These are phyloP conservation scores for Eucalyptus leucophloia DNA, from an alignment of 345 rosid species.

Conservation along the genomic window DNA sequence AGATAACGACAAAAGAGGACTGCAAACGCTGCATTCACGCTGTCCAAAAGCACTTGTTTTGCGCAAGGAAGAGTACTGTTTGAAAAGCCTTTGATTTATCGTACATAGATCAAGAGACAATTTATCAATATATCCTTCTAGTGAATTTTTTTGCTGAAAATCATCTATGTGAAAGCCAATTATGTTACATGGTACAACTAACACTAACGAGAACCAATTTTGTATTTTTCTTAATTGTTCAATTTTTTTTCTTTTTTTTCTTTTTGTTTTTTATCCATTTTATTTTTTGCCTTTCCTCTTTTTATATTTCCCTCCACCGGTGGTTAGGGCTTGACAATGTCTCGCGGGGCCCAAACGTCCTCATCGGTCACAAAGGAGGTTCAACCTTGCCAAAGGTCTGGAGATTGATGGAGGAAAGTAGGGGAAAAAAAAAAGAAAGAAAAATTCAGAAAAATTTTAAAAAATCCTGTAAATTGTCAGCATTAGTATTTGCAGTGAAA, in stretches of 20 bases:
- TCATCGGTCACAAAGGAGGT: too few relatives aligned
- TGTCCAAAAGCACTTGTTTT: not conserved
- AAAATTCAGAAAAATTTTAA: rapidly evolving
- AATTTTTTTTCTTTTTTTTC: not conserved
- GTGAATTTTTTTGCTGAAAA: not conserved
- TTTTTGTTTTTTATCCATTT: not conserved
- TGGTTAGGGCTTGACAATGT: not conserved
- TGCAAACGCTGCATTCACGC: not conserved
- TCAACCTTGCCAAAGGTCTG: not conserved
- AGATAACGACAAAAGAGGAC: not conserved
- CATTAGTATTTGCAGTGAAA: rapidly evolving
- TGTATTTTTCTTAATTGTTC: not conserved
- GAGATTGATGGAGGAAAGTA: not conserved
- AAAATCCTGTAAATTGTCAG: rapidly evolving
- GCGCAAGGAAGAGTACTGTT: rapidly evolving
- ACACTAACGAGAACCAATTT: rapidly evolving
- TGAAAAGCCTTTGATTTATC: rapidly evolving
- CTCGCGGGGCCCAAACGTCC: too few relatives aligned
- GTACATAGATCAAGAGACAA: rapidly evolving
- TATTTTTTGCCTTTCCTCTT: rapidly evolving
- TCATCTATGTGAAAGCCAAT: too few relatives aligned
- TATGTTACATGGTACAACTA: rapidly evolving
- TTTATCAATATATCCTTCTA: rapidly evolving
- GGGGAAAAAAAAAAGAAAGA: rapidly evolving
- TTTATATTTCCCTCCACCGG: rapidly evolving